Base-by-base conservation (phyloP, 345 rosid species). In the Moringa oleifera region DNA sequence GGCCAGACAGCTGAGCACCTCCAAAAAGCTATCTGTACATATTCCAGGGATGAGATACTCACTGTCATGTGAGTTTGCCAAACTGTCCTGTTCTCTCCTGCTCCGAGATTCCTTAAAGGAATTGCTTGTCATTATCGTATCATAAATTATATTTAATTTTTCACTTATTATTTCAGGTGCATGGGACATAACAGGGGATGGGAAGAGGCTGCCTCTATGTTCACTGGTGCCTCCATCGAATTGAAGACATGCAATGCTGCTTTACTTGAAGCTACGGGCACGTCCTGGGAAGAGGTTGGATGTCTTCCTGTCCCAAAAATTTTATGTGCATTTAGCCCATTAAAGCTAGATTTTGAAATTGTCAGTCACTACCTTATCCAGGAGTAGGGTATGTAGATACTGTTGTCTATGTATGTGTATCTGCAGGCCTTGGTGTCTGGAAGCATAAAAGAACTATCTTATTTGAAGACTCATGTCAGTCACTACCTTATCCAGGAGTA, bases 101-200 rank as follows among this genome's bases (percentile, higher is more conserved):
- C 20, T n/a, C 25, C 21, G 15, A 53, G 24, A 13, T 52, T 11
- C 47, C 47, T 41, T 16, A 15, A 7, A 41, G 1, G 37, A 33
- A 22, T 23, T 53, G 6, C 0, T 53, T 57, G 0, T 21, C 10
- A 52, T 36, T 22, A 15, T 37, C 25, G 17, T 45, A 16, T 19
- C 11, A 45, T 18, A 33, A 12, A 5, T 55, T 18, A 56, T 56
- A 56, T 18, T 51, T 6, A 23, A 15, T 41, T n/a, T n/a, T n/a
- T n/a, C n/a, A n/a, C n/a, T n/a, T 36, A 31, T 6, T 23, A 18
- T 22, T 45, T 13, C 77, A 93, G 97, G 98, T 93, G 99, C 71
- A 90, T 90, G 99, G 96, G 97, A 57, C 99, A 93, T 72, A 93
- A 93, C 71, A 86, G 83, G 57, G 97, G 99, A 21, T 93, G 99